Base-by-base conservation (phyloP, 108 stramenopile genomes). In the Schizochytrium sp. region DNA sequence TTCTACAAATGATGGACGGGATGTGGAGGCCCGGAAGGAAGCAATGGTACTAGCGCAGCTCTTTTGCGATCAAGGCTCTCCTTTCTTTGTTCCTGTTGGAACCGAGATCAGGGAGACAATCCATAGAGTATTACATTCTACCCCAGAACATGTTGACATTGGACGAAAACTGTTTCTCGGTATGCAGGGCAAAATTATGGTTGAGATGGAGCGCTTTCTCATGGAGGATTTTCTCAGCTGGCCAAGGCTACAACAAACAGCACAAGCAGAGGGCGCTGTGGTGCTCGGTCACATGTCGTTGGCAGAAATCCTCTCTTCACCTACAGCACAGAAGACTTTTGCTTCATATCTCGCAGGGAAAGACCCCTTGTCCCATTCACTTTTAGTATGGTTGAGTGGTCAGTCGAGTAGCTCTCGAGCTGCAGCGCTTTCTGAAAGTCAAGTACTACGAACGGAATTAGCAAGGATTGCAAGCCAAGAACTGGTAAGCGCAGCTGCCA, bases 101-200 rank as follows among this genome's bases (percentile, higher is more conserved):
- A 40, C 49, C 3, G 53, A 17, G 0, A 55, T 83, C 15, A 17
- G 47, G 50, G 53, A 8, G 10, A 83, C 50, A 38, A 83, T 83
- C 3, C 50, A 83, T n/a, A 17, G 53, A 13, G 76, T 55, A 10
- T 28, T 83, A 10, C 5, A 10, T 10, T 83, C 50, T 5, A 83
- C 76, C 38, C 76, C 76, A 53, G 76, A 83, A 0, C 76, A 83
- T 53, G 55, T 83, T 2, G 76, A 83, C 76, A 83, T 55, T 28
- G 76, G 76, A 2, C 47, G 76, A n/a, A 83, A 55, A 53, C 13
- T 83, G 8, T 83, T 83, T 28, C 76, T 55, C 1, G 50, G 50
- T 50, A 49, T 83, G 53, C 76, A 83, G 47, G 40, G 50, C 47
- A 83, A 83, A 53, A 83, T 83, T 40, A 83, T 83, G 76, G 76